Percentiles rank a stretch among this genome's conserved stretches.
Conservation (phyloP, 805 yeast genomes). For the Candida sanyiensis region DNA sequence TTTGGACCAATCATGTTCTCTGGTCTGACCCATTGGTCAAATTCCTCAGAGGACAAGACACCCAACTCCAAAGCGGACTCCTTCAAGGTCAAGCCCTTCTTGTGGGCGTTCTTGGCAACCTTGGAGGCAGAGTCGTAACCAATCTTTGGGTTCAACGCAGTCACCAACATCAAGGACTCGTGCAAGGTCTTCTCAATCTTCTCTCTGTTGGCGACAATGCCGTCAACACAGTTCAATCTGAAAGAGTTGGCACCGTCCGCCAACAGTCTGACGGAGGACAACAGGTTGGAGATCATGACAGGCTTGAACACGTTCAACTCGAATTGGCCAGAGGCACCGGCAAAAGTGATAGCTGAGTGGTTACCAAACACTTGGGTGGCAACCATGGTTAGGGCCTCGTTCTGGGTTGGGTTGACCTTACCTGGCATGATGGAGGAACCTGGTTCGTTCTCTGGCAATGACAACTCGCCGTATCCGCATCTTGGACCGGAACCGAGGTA, state of each 20-base stretch:
- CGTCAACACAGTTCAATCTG: constrained; percentile 92
- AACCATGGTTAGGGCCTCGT: constrained; percentile 98
- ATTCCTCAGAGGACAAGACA: constrained; percentile 76
- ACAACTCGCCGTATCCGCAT: constrained; percentile 96
- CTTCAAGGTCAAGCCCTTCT: constrained; percentile 93
- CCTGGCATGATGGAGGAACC: constrained; percentile 99
- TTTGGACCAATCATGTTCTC: constrained; percentile 98
- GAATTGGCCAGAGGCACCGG: constrained; percentile 98
- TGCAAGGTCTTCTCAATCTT: constrained; percentile 83
- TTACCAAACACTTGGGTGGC: constrained; percentile 97
- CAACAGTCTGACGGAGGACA: constrained; percentile 79
- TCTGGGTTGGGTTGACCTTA: constrained; percentile 98
- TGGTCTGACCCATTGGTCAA: constrained; percentile 95
- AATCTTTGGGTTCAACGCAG: constrained; percentile 97
- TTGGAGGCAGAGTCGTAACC: constrained; percentile 97
- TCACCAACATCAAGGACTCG: constrained; percentile 96
- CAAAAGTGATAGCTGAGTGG: constrained; percentile 89
- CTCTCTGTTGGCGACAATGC: constrained; percentile 82
- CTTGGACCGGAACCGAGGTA: constrained; percentile 99
- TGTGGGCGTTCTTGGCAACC: constrained; percentile 98
- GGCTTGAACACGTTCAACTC: constrained; percentile 99
- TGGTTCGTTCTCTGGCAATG: constrained; percentile 97
- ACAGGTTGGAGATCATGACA: constrained; percentile 83
- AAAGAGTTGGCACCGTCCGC: constrained; percentile 89
- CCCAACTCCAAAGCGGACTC: constrained; percentile 90